Base-by-base conservation (phyloP, 1,284 basidiomycete species). In the Leccinum pachyderme region DNA sequence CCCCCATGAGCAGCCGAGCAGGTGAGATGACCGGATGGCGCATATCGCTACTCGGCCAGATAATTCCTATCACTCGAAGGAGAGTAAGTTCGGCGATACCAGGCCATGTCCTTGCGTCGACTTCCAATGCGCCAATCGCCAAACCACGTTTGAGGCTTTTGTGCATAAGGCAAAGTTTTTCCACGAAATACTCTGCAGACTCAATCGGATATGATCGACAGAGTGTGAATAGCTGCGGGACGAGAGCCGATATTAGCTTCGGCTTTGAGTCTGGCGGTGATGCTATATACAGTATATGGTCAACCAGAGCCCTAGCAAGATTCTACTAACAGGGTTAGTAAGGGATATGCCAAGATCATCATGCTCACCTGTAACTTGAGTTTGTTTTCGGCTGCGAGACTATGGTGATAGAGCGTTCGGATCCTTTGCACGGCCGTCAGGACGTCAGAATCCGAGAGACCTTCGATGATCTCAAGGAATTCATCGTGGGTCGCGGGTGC, bases 1-100 rank as follows among this genome's bases (percentile, higher is more conserved):
- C 89, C 1, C 90, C 93, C 76, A 98, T 91, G 47, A 99, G 81
- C 24, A 98, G 73, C 47, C 93, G 82, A 0, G 95, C 82, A 0
- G 95, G 93, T 0, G 93, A 90, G 24, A 92, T 78, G 48, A 99
- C 94, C 0, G 88, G 83, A 70, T 99, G 95, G 54, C 87, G 89
- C 72, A 95, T 83, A 74, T 99, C 97, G 68, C 93, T 96, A 1
- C 95, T 95, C 1, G 95, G 91, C 95, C 95, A 99, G 22, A 93
- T 76, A 5, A 82, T 73, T 4, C 93, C 93, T 51, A 92, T 82
- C 35, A 95, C 72, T 31, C 95, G 85, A 25, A 99, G 77, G 7
- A 99, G 75, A 0, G 83, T 79, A 33, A 99, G 78, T 70, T 99
- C 97, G 4, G 93, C 76, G 1, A 87, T 70, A 4, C 88, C 86